Conservation (phyloP, 306 rosid species). For the Glycine latifolia region DNA sequence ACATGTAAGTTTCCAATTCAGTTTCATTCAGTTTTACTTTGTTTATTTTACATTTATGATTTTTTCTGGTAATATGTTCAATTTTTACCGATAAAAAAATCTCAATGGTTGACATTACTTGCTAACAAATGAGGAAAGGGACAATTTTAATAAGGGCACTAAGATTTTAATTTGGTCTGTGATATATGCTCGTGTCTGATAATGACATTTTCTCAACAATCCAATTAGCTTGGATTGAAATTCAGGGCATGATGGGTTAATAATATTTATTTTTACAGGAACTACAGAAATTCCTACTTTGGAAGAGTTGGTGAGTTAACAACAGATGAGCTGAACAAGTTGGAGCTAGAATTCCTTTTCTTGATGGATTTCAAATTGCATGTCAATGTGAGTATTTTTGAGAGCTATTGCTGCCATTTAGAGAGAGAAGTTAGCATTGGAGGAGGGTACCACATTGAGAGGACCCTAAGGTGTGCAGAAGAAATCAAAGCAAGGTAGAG, state of each 20-base stretch:
- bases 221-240: slow-evolving; percentile 17
- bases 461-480: slow-evolving; percentile 80
- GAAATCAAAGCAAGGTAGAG: slow-evolving; percentile 70
- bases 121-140: slow-evolving; percentile 39
- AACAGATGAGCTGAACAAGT: slow-evolving; percentile 70
- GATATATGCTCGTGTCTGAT: not conserved
- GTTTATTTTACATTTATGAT: no score
- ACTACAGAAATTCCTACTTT: slow-evolving; percentile 83
- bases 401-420: slow-evolving; percentile 88
- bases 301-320: slow-evolving; percentile 91
- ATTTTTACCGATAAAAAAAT: no score
- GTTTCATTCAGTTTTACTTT: no score
- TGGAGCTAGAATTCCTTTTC: slow-evolving; percentile 84
- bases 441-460: slow-evolving; percentile 88
- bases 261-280: slow-evolving; percentile 57
- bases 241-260: slow-evolving; percentile 16
- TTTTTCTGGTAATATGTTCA: no score
- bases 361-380: slow-evolving; percentile 88
- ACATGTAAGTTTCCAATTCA: slow-evolving; percentile 63
- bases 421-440: slow-evolving; percentile 94
- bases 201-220: slow-evolving; percentile 3
- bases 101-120: slow-evolving; percentile 19
- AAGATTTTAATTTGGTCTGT: slow-evolving; percentile 23
- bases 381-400: slow-evolving; percentile 91
- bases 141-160: slow-evolving; percentile 14